Percentiles rank a stretch among this genome's conserved stretches.
Evolutionary conservation across 768 basidiomycete species (phyloP).

Genomic region (Psilocybe tampanensis): DNA sequence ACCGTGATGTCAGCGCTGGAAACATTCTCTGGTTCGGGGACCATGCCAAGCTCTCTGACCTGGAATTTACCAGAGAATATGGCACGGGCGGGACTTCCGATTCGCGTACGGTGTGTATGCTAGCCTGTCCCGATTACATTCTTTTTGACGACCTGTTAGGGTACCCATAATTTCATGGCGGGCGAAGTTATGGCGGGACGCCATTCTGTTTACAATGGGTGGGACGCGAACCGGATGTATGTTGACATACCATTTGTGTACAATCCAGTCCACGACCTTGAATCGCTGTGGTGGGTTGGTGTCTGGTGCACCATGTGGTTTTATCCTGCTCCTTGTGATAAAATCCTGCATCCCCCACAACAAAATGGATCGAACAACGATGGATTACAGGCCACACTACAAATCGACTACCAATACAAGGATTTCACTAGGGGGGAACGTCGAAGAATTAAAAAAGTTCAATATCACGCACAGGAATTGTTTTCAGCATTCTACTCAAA

Average conservation of each 20-base stretch:
- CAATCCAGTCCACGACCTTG: slow-evolving; percentile 5
- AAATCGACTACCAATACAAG: background rate
- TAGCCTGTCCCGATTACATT: background rate
- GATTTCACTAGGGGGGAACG: background rate
- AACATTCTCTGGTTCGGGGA: background rate
- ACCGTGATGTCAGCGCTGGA: slow-evolving; percentile 1
- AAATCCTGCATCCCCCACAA: background rate
- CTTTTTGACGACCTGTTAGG: background rate
- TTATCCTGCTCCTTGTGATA: background rate
- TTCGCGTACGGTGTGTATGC: background rate
- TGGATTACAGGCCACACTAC: background rate
- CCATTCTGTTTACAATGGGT: too few species aligned
- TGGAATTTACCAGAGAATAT: background rate
- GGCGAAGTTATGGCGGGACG: background rate
- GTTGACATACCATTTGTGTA: background rate
- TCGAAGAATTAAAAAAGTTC: background rate
- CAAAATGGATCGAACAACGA: background rate
- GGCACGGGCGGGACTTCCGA: background rate
- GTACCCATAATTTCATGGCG: background rate
- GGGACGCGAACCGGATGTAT: too few species aligned
- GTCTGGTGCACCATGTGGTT: slow-evolving; percentile 1
- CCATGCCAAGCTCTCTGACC: background rate
- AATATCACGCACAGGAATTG: background rate
- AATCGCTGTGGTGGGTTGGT: slow-evolving; percentile 4
- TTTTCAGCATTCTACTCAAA: background rate